Conservation (phyloP, 2,329 filamentous ascomycete genomes). For the Samsoniella hepiali region DNA sequence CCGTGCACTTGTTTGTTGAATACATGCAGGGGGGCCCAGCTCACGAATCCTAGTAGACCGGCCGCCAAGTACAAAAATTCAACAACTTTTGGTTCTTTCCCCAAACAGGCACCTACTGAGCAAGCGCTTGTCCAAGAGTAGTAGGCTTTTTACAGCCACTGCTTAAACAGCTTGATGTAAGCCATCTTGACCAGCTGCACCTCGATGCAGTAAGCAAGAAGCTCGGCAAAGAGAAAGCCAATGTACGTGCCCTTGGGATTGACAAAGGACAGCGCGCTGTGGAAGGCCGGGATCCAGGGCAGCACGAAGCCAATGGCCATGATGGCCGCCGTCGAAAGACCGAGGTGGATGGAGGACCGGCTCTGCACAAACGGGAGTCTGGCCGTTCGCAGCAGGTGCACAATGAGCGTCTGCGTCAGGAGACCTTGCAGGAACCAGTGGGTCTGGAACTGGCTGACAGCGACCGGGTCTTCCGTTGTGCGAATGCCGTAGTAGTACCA, state of each 20-base stretch:
- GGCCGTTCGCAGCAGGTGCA: slow-evolving; percentile 28
- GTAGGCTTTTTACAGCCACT: slow-evolving; percentile 23
- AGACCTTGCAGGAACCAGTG: slow-evolving; percentile 31
- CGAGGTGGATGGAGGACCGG: slow-evolving; percentile 23
- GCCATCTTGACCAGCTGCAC: slow-evolving; percentile 29
- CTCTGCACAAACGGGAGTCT: slow-evolving; percentile 28
- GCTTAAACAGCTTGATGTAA: slow-evolving; percentile 27
- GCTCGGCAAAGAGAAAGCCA: slow-evolving; percentile 26
- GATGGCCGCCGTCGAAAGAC: slow-evolving; percentile 26
- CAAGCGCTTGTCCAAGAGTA: too few species aligned
- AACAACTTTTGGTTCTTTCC: neutral
- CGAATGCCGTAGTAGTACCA: slow-evolving; percentile 27
- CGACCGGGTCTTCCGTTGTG: slow-evolving; percentile 17
- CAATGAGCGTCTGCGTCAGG: slow-evolving; percentile 30
- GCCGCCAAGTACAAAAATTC: neutral
- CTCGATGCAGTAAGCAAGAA: slow-evolving; percentile 26
- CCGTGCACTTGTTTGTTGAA: slow-evolving; percentile 9
- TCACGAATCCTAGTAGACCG: neutral
- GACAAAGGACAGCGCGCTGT: slow-evolving; percentile 23
- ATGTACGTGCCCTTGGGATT: slow-evolving; percentile 23
- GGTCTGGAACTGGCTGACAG: slow-evolving; percentile 25
- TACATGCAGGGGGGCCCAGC: neutral
- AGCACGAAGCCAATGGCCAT: slow-evolving; percentile 28
- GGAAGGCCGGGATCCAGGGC: slow-evolving; percentile 27
- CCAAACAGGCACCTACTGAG: too few species aligned